A percentile compares a stretch with the other conserved stretches of the same genome.
Conservation (phyloP, 768 basidiomycete genomes). For the Lactarius deliciosus region DNA sequence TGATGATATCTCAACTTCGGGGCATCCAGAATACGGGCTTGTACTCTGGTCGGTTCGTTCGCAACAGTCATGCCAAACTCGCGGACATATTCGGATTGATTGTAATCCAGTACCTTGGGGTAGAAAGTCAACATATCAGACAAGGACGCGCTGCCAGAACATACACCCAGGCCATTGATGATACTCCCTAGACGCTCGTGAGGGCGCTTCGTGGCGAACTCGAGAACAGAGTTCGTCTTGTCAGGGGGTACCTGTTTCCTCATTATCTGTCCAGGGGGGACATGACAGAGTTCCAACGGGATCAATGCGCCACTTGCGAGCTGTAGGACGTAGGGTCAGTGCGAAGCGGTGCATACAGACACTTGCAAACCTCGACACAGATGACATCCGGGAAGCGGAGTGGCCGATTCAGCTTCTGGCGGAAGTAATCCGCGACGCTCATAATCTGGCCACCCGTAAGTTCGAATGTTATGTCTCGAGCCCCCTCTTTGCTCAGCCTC, state of each 20-base stretch:
- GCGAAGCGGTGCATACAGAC: not conserved
- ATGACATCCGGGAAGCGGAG: constrained; percentile 61
- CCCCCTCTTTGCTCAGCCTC: constrained; percentile 54
- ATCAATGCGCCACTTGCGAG: constrained; percentile 60
- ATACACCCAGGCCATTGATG: constrained; percentile 50
- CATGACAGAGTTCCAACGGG: constrained; percentile 65
- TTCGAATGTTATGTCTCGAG: constrained; percentile 53
- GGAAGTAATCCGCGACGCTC: constrained; percentile 66
- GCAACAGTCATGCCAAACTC: constrained; percentile 70
- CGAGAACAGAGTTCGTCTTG: constrained; percentile 59
- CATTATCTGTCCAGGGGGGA: constrained; percentile 67
- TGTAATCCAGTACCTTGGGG: constrained; percentile 48
- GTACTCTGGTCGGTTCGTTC: constrained; percentile 51
- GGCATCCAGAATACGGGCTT: constrained; percentile 61
- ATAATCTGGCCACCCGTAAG: constrained; percentile 54
- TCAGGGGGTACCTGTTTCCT: constrained; percentile 69
- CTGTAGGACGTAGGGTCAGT: constrained; percentile 36
- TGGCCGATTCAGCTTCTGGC: constrained; percentile 48
- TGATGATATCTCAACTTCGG: constrained; percentile 67
- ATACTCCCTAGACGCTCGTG: constrained; percentile 57
- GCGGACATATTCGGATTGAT: constrained; percentile 53
- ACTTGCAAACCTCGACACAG: constrained; percentile 62
- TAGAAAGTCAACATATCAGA: constrained; percentile 4
- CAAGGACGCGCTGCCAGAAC: not conserved
- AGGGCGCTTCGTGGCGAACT: constrained; percentile 67